Conservation (phyloP, 257 asterid genomes). For the Mentha longifolia region DNA sequence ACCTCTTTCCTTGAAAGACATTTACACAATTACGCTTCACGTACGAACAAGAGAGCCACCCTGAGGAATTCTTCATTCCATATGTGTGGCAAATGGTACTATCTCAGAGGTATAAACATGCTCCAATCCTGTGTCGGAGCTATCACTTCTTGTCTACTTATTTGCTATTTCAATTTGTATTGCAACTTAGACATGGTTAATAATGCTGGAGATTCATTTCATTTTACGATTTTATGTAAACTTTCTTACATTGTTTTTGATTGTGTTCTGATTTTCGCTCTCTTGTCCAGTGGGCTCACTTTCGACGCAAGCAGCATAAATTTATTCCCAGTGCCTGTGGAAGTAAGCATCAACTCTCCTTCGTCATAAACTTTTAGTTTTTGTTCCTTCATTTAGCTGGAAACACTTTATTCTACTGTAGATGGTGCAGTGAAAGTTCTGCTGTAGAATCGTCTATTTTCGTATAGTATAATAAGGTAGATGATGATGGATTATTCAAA, state of each 20-base stretch:
- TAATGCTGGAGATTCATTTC: background rate
- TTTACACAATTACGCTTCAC: constrained; percentile 87
- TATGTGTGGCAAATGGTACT: constrained; percentile 91
- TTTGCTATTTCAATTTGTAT: constrained; percentile 2
- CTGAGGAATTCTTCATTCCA: constrained; percentile 96
- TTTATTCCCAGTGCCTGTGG: constrained; percentile 65
- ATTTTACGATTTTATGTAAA: constrained; percentile 4
- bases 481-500: background rate
- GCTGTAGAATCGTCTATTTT: background rate
- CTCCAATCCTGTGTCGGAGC: background rate
- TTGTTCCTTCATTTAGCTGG: constrained; percentile 11
- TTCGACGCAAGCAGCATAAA: constrained; percentile 72
- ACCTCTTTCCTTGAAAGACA: constrained; percentile 51
- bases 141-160: constrained; percentile 4
- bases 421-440: no score
- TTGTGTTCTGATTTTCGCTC: constrained; percentile 6
- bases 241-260: background rate
- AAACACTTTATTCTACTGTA: background rate
- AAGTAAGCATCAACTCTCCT: constrained; percentile 52
- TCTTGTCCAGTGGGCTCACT: constrained; percentile 65
- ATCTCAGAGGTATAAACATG: constrained; percentile 62
- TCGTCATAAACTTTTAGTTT: background rate
- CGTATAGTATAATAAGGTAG: background rate
- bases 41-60: constrained; percentile 97
- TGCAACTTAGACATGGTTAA: background rate